Evolutionary conservation across 2,329 filamentous ascomycete genomes (phyloP), one percentile per base, ranked within the genome.

Genomic region (Cadophora gregata): DNA sequence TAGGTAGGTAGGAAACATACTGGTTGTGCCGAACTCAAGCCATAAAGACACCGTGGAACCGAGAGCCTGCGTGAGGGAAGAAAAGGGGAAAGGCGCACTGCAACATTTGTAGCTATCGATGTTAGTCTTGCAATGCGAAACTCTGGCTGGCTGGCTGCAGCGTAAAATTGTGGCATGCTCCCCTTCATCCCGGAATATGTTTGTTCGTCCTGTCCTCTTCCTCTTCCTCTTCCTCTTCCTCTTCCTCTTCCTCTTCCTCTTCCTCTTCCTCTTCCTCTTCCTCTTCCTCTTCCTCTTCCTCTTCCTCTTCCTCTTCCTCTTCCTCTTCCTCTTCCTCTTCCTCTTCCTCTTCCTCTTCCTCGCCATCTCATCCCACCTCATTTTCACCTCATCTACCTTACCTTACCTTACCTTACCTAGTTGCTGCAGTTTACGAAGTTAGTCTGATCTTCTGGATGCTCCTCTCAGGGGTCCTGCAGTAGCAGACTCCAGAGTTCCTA

Each of bases 11-110:
- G 31, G 31, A 42, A 7, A 42, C 14, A 19, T 42, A 16, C 25
- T 19, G 5, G 25, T 33, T 33, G 50, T 31, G 27, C 27, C 21
- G 27, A 53, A 53, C n/a, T n/a, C n/a, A n/a, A n/a, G n/a, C 27
- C 25, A 31, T 53, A 27, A 53, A 53, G 50, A 16, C 51, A 55
- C 36, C 51, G 29, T 55, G 29, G 51, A 55, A 55, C 51, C 51
- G 29, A 55, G 51, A 24, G 29, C 51, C 51, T 36, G 51, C 50
- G 50, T 16, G 14, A 10, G 19, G 21, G 2, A n/a, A 24, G 29
- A 19, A 55, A 33, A 36, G 51, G 27, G 51, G 51, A 55, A 55
- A 55, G 51, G 51, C 31, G 27, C 24, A 29, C 27, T 53, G 50
- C 50, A 53, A n/a, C 27, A 53, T n/a, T 19, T 19, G 16, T n/a